Conservation (phyloP, 345 rosid genomes). For the Luvunga scandens region DNA sequence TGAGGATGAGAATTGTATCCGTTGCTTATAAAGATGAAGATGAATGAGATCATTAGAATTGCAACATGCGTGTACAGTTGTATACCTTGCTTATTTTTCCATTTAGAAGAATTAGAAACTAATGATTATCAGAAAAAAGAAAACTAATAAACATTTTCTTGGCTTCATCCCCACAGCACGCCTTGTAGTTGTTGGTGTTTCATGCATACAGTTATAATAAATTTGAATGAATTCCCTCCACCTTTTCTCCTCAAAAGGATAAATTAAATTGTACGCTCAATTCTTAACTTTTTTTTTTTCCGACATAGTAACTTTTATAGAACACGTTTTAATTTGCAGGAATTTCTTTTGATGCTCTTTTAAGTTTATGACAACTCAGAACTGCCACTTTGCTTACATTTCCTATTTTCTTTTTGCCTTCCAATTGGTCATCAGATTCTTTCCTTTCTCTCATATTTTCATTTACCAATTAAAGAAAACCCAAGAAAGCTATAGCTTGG, state of each 20-base stretch:
- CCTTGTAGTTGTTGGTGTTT: neutral
- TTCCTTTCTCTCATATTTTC: neutral
- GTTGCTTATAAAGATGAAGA: neutral
- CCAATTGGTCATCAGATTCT: neutral
- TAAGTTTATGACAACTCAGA: neutral
- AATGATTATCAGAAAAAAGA: no score
- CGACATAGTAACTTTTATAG: neutral
- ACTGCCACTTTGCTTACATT: neutral
- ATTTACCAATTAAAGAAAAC: neutral
- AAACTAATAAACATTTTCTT: neutral
- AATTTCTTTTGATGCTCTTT: neutral
- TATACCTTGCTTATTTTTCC: neutral
- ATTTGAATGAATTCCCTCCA: neutral
- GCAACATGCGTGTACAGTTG: neutral
- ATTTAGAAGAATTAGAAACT: no score
- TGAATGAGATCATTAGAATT: neutral
- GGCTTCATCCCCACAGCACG: neutral
- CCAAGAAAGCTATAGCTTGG: neutral
- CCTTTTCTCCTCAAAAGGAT: neutral
- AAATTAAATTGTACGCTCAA: neutral
- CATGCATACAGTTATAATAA: neutral
- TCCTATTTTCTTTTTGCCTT: neutral
- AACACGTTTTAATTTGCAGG: neutral
- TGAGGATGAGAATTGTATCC: neutral
- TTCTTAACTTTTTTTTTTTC: neutral